Percentiles rank a stretch among this genome's conserved stretches.
phyloP scores from a whole-genome alignment of 257 asterid genomes.

The Leonotis leonurus region DNA sequence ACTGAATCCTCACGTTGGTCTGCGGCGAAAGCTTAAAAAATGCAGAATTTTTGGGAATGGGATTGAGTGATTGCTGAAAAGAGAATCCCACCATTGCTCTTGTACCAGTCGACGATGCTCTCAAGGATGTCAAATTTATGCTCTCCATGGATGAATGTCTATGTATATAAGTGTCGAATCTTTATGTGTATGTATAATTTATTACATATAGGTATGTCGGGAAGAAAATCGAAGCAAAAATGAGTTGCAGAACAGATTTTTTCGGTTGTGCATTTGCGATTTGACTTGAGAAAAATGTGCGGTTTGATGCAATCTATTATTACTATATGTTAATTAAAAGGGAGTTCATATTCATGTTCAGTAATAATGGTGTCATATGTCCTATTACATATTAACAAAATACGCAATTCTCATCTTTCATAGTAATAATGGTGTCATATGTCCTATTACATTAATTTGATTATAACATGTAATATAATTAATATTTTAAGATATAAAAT shows the following conservation, averaged over 20 bases:
- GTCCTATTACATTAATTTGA: too few relatives aligned
- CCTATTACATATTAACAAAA: too few relatives aligned
- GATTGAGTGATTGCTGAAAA: conserved; percentile 34
- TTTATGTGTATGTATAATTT: neutral
- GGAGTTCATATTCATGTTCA: too few relatives aligned
- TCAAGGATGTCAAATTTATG: conserved; percentile 20
- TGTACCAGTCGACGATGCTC: conserved; percentile 21
- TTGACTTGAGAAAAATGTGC: neutral
- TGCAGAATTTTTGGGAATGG: conserved; percentile 21
- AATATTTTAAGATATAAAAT: too few relatives aligned
- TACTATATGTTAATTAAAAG: too few relatives aligned
- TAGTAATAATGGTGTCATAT: too few relatives aligned
- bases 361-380: too few relatives aligned
- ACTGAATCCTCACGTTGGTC: conserved; percentile 13
- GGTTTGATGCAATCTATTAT: neutral
- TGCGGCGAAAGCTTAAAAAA: conserved; percentile 24
- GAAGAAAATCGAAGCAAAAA: conserved; percentile 2
- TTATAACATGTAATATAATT: too few relatives aligned
- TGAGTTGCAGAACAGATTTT: neutral
- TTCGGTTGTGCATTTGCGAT: neutral
- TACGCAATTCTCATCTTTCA: too few relatives aligned
- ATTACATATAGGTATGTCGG: neutral
- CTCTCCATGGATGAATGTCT: conserved; percentile 23
- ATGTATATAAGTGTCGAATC: neutral
- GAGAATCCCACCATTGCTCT: conserved; percentile 24